Evolutionary conservation across 2,329 filamentous ascomycete species (phyloP).

Genomic region (Dothiorella sarmentorum): DNA sequence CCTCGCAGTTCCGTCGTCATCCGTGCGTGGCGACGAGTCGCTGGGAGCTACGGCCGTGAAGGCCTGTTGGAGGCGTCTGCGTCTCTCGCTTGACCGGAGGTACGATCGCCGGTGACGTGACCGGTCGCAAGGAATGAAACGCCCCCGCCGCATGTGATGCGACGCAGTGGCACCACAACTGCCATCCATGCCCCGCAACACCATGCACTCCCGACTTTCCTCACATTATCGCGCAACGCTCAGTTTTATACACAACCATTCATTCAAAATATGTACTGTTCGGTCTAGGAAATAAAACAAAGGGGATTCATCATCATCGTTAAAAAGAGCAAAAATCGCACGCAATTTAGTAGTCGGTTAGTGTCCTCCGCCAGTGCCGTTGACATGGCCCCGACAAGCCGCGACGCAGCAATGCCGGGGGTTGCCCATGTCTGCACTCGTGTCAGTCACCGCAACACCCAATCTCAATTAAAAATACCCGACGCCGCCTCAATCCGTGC

Average conservation of each 20-base stretch:
- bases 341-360: background rate
- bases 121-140: background rate
- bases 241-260: background rate
- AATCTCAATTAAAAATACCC: background rate
- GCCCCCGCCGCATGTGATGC: background rate
- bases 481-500: background rate
- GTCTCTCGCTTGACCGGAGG: background rate
- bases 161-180: background rate
- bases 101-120: conserved; percentile 1
- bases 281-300: background rate
- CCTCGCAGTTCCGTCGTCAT: background rate
- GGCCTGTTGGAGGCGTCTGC: background rate
- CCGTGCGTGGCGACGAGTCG: conserved; percentile 1
- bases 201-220: background rate
- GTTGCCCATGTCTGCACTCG: conserved; percentile 3
- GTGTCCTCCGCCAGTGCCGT: background rate
- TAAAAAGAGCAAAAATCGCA: background rate
- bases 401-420: conserved; percentile 8
- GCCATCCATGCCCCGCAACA: background rate
- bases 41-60: conserved; percentile 9
- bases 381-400: conserved; percentile 13
- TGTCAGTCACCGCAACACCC: background rate
- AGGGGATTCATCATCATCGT: conserved; percentile 1
- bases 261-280: background rate
- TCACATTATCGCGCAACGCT: no score